Conservation (phyloP, 2,329 filamentous ascomycete species). For the Trichoderma atrobrunneum region DNA sequence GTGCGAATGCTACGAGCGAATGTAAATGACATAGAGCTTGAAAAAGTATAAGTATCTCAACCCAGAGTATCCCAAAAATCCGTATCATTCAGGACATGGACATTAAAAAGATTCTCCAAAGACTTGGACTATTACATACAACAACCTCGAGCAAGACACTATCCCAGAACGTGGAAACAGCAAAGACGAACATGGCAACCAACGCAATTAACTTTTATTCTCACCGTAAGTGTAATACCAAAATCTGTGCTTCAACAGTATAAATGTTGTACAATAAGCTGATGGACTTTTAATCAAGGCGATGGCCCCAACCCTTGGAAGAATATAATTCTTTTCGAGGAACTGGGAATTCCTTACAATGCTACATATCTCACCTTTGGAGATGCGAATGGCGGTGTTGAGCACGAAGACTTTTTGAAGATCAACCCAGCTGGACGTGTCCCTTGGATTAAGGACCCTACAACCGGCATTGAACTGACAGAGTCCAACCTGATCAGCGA, state of each 20-base stretch:
- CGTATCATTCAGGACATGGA: background rate
- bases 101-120: background rate
- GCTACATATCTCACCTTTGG: background rate
- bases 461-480: background rate
- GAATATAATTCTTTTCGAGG: background rate
- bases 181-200: background rate
- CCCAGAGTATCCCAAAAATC: background rate
- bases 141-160: background rate
- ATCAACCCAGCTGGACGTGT: background rate
- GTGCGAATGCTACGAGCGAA: background rate
- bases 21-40: background rate
- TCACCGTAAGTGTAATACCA: background rate
- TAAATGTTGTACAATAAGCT: background rate
- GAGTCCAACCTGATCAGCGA: background rate
- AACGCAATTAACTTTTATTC: background rate
- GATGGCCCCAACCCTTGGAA: background rate
- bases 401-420: background rate
- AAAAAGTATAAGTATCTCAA: background rate
- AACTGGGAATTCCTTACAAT: background rate
- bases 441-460: background rate
- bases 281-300: background rate
- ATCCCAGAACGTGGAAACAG: background rate
- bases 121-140: background rate
- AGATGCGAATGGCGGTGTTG: background rate
- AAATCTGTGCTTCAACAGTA: background rate